Conservation (phyloP, 2,329 filamentous ascomycete species). For the Beauveria sp. region DNA sequence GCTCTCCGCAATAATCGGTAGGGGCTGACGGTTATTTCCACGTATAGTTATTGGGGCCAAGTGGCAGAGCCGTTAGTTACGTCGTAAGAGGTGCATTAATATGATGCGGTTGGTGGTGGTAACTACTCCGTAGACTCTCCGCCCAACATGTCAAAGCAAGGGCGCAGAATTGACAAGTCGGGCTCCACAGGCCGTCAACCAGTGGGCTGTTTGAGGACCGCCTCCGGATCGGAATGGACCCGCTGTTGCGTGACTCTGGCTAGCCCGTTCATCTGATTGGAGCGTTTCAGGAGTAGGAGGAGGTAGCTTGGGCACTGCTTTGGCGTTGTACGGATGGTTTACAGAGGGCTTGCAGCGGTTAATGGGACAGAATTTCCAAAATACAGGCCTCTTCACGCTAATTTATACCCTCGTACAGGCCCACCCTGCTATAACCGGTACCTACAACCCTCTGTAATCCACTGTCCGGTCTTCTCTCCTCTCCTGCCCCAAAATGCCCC, state of each 20-base stretch:
- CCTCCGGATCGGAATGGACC: slow-evolving; percentile 8
- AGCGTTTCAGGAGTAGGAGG: too few relatives aligned
- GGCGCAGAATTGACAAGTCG: slow-evolving; percentile 29
- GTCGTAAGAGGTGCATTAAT: not conserved
- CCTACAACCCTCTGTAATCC: not conserved
- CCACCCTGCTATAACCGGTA: not conserved
- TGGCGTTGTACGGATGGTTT: not conserved
- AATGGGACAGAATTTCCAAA: not conserved
- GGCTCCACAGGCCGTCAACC: slow-evolving; percentile 3
- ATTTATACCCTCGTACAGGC: not conserved
- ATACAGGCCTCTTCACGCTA: not conserved
- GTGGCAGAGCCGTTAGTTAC: too few relatives aligned
- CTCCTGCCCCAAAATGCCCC: not conserved
- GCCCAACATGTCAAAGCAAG: slow-evolving; percentile 27
- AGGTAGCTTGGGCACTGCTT: too few relatives aligned
- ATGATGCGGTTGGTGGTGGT: too few relatives aligned
- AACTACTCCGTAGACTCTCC: not conserved
- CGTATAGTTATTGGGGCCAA: too few relatives aligned
- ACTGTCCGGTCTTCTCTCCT: not conserved
- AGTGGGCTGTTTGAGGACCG: not conserved
- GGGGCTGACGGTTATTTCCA: too few relatives aligned
- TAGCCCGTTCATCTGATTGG: too few relatives aligned
- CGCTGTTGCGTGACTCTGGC: slow-evolving; percentile 7
- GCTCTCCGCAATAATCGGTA: too few relatives aligned
- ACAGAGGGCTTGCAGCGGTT: too few relatives aligned